Base-by-base conservation (phyloP, 2,329 filamentous ascomycete genomes). In the Trichoderma asperellum region DNA sequence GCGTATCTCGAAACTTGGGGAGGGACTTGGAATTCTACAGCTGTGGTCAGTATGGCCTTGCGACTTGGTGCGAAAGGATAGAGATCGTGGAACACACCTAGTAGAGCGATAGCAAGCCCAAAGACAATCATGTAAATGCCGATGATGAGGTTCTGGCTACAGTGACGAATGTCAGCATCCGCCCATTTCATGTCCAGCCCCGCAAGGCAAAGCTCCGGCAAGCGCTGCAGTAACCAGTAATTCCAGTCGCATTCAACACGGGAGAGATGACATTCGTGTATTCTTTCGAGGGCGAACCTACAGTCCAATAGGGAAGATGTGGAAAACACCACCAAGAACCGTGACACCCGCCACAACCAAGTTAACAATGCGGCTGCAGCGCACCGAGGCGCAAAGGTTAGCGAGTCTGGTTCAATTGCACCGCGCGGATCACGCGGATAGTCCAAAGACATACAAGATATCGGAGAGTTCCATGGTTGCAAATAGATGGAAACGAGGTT, bases 1-100 rank as follows among this genome's bases (percentile, higher is more conserved):
- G 94, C 95, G 84, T 98, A 97, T 83, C 93, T 91, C 70, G 94
- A 91, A 67, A 97, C 87, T 80, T 97, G 94, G 70, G 94, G 93
- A 62, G 96, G 95, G 75, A 97, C 95, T 82, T 97, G 92, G 84
- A 98, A 97, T 82, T 99, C 96, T 86, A 76, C 10, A 16, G 10
- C 24, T 34, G 4, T 11, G 1, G 21, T 71, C 47, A 71, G 67
- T 14, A 66, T 5, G 12, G 11, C n/a, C 16, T 10, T 6, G 6
- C 29, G 18, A 21, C 11, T 16, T 16, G n/a, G 29, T 16, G 18
- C 4, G 1, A 43, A 12, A 43, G 29, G 52, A 21, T 47, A 43
- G 1, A 62, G 37, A 16, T 1, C 32, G 5, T 12, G n/a, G 2
- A 12, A 68, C 77, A 43, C 81, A 87, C 85, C 85, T 74, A 94